Conservation (phyloP, 75 land plant genomes). For the Cunninghamia lanceolata region DNA sequence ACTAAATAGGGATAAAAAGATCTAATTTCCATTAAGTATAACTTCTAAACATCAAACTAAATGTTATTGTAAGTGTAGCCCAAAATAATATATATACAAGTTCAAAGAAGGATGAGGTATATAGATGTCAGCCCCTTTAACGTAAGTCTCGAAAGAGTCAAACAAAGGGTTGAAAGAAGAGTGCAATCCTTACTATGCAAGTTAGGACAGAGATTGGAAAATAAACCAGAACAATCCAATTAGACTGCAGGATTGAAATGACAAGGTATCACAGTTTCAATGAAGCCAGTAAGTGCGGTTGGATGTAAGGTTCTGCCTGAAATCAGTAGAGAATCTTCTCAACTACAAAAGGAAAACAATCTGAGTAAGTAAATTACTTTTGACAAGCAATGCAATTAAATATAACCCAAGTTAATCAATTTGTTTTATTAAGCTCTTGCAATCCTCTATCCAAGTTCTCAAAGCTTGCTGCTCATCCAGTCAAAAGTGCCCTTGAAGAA, state of each 20-base stretch:
- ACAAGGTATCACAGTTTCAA: neutral
- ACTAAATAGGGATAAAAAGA: neutral
- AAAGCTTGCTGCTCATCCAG: neutral
- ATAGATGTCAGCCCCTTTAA: neutral
- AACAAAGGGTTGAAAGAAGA: neutral
- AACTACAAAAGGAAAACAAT: neutral
- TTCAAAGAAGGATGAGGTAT: too few relatives aligned
- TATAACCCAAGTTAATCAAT: neutral
- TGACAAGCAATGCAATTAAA: too few relatives aligned
- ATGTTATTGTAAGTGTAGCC: neutral
- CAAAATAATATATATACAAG: too few relatives aligned
- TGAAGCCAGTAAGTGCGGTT: neutral
- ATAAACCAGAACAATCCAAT: neutral
- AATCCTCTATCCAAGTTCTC: neutral
- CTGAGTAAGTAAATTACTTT: neutral
- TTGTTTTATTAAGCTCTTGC: neutral
- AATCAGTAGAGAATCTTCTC: neutral
- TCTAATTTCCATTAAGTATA: neutral
- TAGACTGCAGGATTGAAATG: neutral
- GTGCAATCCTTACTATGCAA: neutral
- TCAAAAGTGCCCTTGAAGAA: neutral
- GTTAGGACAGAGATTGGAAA: neutral
- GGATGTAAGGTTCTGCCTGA: neutral
- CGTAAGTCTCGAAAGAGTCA: neutral
- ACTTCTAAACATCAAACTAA: neutral